Conservation (phyloP, 495 filamentous ascomycete genomes). For the Cryomyces antarcticus region DNA sequence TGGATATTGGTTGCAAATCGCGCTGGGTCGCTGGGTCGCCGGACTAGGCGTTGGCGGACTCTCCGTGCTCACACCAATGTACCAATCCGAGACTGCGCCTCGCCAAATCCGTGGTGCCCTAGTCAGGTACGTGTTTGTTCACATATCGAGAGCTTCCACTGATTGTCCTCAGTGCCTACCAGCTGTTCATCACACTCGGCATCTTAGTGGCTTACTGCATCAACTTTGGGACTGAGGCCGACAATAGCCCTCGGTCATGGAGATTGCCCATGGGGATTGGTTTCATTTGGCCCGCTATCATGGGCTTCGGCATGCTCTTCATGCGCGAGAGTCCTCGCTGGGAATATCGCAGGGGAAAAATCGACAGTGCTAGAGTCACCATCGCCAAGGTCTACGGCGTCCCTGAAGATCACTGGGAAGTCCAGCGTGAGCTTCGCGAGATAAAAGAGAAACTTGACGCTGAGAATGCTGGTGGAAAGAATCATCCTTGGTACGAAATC, state of each 20-base stretch:
- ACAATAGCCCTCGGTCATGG: constrained; percentile 42
- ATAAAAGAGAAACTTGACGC: constrained; percentile 35
- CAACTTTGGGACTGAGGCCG: constrained; percentile 51
- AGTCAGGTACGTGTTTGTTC: constrained; percentile 3
- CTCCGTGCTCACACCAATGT: constrained; percentile 15
- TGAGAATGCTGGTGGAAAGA: constrained; percentile 17
- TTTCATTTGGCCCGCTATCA: constrained; percentile 55
- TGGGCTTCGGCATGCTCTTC: constrained; percentile 34
- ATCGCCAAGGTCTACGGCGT: constrained; percentile 58
- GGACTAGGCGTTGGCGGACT: constrained; percentile 16
- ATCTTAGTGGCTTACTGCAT: constrained; percentile 68
- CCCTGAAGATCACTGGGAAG: constrained; percentile 35
- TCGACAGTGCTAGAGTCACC: constrained; percentile 35
- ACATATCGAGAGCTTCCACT: not conserved
- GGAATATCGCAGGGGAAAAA: constrained; percentile 16
- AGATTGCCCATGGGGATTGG: constrained; percentile 64
- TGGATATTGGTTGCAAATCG: constrained; percentile 14
- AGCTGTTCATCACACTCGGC: constrained; percentile 73
- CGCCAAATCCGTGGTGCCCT: constrained; percentile 14
- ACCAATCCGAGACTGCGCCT: constrained; percentile 14
- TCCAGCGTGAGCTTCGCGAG: constrained; percentile 42
- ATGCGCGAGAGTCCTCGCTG: constrained; percentile 18
- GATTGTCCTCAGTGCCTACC: constrained; percentile 36
- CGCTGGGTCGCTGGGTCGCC: constrained; percentile 14
- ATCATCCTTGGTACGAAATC: constrained; percentile 9